A percentile compares a stretch with the other conserved stretches of the same genome.
Conservation (phyloP, 1,284 basidiomycete species). For the Wolfiporia cocos region DNA sequence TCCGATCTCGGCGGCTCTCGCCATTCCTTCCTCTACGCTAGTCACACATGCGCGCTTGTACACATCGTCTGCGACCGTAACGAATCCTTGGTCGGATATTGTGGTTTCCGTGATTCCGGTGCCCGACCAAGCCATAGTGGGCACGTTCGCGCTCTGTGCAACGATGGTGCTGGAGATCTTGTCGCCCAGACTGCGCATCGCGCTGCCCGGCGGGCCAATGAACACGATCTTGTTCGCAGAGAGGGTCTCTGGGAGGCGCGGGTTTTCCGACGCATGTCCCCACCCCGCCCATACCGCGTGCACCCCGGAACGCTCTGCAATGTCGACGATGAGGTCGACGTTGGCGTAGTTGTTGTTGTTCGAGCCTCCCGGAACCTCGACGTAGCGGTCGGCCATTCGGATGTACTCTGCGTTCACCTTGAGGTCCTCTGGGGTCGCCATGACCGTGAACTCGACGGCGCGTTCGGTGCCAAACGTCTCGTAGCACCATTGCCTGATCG, state of each 20-base stretch:
- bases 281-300: constrained; percentile 99
- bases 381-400: constrained; percentile 98
- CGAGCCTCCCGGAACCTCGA: constrained; percentile 96
- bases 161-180: constrained; percentile 99
- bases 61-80: constrained; percentile 89
- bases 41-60: constrained; percentile 91
- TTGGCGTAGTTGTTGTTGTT: constrained; percentile 99
- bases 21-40: constrained; percentile 84
- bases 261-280: constrained; percentile 99
- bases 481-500: constrained; percentile 99
- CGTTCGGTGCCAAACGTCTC: constrained; percentile 98
- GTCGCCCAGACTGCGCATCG: constrained; percentile 98
- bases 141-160: constrained; percentile 95
- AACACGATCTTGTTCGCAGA: constrained; percentile 95
- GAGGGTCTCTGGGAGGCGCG: constrained; percentile 93
- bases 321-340: constrained; percentile 98
- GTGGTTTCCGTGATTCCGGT: constrained; percentile 89
- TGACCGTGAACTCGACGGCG: constrained; percentile 97
- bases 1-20: constrained; percentile 84
- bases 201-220: constrained; percentile 97
- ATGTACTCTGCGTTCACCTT: constrained; percentile 99
- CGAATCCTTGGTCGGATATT: constrained; percentile 85
- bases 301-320: constrained; percentile 95
- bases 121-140: constrained; percentile 99
- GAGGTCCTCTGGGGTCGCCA: constrained; percentile 99